phyloP scores from a whole-genome alignment of 768 basidiomycete genomes.

The Leccinum imitatum region DNA sequence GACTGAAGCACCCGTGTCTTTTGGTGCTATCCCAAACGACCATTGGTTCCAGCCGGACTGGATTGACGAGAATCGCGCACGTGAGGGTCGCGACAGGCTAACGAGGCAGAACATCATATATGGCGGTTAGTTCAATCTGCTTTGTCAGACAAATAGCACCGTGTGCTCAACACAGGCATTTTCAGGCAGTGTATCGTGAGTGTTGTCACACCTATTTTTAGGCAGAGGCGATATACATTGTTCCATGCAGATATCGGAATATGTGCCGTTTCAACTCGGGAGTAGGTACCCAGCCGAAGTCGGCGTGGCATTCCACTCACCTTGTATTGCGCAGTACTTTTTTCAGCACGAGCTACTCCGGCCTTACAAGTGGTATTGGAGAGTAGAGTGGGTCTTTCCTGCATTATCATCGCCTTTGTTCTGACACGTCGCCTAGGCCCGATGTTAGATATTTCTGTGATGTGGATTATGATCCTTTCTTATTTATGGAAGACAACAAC shows the following conservation, averaged over 20 bases:
- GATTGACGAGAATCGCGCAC: slow-evolving; percentile 68
- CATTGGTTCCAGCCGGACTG: slow-evolving; percentile 73
- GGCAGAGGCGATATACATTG: background rate
- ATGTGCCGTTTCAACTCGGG: slow-evolving; percentile 80
- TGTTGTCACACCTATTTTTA: slow-evolving; percentile 1
- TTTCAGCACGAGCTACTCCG: slow-evolving; percentile 53
- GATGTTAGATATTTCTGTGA: slow-evolving; percentile 57
- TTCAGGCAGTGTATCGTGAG: slow-evolving; percentile 46
- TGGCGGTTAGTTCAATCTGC: slow-evolving; percentile 38
- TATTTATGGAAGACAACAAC: slow-evolving; percentile 52
- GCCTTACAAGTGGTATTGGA: slow-evolving; percentile 61
- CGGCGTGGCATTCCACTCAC: slow-evolving; percentile 4
- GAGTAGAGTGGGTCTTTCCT: slow-evolving; percentile 46
- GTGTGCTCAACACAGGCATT: slow-evolving; percentile 8
- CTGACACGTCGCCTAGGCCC: slow-evolving; percentile 34
- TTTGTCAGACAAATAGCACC: background rate
- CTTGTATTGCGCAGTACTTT: slow-evolving; percentile 43
- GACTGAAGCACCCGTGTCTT: slow-evolving; percentile 44
- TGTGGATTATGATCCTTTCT: slow-evolving; percentile 48
- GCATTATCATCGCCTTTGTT: background rate
- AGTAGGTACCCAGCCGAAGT: slow-evolving; percentile 33
- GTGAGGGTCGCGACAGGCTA: slow-evolving; percentile 52
- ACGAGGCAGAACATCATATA: slow-evolving; percentile 46
- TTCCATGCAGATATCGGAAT: slow-evolving; percentile 52
- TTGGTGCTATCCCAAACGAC: slow-evolving; percentile 56